Evolutionary conservation across 2,329 filamentous ascomycete species (phyloP), one percentile per base, ranked within the genome.

Genomic region (Metarhizium humberi): DNA sequence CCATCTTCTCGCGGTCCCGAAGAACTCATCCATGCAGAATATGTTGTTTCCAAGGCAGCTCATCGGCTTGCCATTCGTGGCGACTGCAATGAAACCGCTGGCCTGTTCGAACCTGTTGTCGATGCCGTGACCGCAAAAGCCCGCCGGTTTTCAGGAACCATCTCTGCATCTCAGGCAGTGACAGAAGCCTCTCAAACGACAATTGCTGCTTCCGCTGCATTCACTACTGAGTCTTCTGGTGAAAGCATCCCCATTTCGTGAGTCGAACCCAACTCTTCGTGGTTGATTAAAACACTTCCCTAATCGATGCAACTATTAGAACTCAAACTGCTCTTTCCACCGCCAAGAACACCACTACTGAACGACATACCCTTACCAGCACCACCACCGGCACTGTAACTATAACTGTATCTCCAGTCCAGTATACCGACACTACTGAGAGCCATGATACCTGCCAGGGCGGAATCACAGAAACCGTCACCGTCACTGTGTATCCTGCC

Each of bases 261-360:
- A 64, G 70, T 60, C 36, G 10, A 14, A 11, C 7, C 4, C 18
- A 13, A 4, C n/a, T 38, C 34, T 14, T 6, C 14, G 25, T 11
- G 2, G 16, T 18, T 7, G 10, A n/a, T 45, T 20, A 4, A 6
- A 10, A 20, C 16, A 20, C n/a, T 6, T 25, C 6, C n/a, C 42
- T 45, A 45, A 45, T 20, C 49, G 66, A 54, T 16, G 25, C 20
- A 48, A 47, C 14, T 29, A 25, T 25, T 16, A 71, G 70, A 43
- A 72, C 70, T 7, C 63, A 66, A 51, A 71, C 69, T 20, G 71
- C 69, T 46, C 62, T 71, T 53, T 72, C 70, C 58, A 67, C 61
- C 52, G 38, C 42, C 43, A n/a, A 30, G 29, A 52, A 45, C 51
- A 52, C 38, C 20, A 6, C 45, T 34, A 6, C 45, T 34, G 32